Evolutionary conservation across 2,329 filamentous ascomycete genomes (phyloP).

Genomic region (Ramularia collo-cygni): DNA sequence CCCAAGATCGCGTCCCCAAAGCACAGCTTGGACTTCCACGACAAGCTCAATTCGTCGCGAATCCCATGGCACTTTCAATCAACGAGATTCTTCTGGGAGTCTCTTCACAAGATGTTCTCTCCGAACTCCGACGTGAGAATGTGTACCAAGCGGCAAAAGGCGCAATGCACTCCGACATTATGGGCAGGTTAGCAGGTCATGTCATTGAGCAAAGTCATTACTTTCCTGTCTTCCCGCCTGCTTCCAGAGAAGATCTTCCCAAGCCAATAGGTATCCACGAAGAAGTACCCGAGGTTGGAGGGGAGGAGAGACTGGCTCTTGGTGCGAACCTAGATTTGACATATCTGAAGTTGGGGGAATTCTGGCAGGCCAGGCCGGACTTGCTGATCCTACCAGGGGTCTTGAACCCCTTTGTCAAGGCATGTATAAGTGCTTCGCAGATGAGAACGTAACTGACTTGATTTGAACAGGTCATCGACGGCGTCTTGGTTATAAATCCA

Average conservation of each 20-base stretch:
- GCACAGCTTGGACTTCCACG: constrained; percentile 75
- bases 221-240: constrained; percentile 79
- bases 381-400: constrained; percentile 76
- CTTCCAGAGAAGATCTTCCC: constrained; percentile 59
- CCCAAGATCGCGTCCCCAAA: constrained; percentile 62
- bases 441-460: constrained; percentile 8
- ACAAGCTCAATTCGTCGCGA: constrained; percentile 69
- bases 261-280: constrained; percentile 44
- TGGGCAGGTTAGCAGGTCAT: constrained; percentile 67
- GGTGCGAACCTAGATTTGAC: constrained; percentile 76
- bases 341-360: constrained; percentile 84
- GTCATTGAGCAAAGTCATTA: constrained; percentile 87
- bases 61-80: constrained; percentile 80
- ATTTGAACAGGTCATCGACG: constrained; percentile 68
- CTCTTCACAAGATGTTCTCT: constrained; percentile 76
- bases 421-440: constrained; percentile 37
- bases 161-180: constrained; percentile 55
- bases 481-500: constrained; percentile 84
- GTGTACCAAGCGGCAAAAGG: constrained; percentile 80
- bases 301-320: constrained; percentile 49
- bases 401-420: constrained; percentile 81
- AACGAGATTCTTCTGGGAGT: constrained; percentile 83
- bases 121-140: constrained; percentile 51
- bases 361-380: constrained; percentile 79
- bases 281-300: constrained; percentile 30